Evolutionary conservation across 257 asterid species (phyloP).

Genomic region (Solanum gracilifrons): DNA sequence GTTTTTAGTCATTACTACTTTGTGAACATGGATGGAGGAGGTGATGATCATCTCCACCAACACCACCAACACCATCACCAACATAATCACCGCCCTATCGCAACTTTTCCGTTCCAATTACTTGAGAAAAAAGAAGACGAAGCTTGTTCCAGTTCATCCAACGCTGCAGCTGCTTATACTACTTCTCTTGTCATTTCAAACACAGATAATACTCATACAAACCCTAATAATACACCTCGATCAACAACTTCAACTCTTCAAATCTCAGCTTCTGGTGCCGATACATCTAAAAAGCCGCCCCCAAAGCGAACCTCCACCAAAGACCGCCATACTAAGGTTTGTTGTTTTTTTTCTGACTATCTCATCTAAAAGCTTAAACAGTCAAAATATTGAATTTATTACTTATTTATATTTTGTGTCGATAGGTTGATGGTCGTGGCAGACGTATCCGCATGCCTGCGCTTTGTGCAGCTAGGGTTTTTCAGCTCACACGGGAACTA

Average conservation of each 20-base stretch:
- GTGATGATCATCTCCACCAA: slow-evolving; percentile 59
- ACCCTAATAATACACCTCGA: slow-evolving; percentile 25
- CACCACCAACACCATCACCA: slow-evolving; percentile 37
- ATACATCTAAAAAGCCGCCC: slow-evolving; percentile 52
- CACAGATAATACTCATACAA: slow-evolving; percentile 9
- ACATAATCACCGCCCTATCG: slow-evolving; percentile 15
- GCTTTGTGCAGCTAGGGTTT: slow-evolving; percentile 93
- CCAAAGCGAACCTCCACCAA: slow-evolving; percentile 77
- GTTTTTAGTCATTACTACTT: background rate
- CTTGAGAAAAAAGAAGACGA: slow-evolving; percentile 71
- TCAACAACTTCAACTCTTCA: slow-evolving; percentile 22
- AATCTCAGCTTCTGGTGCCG: slow-evolving; percentile 20
- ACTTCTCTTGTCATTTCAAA: slow-evolving; percentile 28
- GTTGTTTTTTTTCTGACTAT: background rate
- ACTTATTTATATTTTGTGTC: background rate
- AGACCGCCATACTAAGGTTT: slow-evolving; percentile 69
- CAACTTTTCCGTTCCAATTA: slow-evolving; percentile 65
- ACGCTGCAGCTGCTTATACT: slow-evolving; percentile 14
- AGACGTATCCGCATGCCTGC: slow-evolving; percentile 98
- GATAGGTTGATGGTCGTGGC: slow-evolving; percentile 72
- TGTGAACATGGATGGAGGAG: slow-evolving; percentile 89
- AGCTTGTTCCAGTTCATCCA: slow-evolving; percentile 20
- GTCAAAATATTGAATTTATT: background rate
- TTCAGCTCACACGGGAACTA: slow-evolving; percentile 83
- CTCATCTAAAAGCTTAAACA: background rate